A percentile compares a stretch with the other conserved stretches of the same genome.
These are phyloP conservation scores for Halteria grandinella DNA, from an alignment of 73 alveolate species.

Conservation along the genomic window DNA sequence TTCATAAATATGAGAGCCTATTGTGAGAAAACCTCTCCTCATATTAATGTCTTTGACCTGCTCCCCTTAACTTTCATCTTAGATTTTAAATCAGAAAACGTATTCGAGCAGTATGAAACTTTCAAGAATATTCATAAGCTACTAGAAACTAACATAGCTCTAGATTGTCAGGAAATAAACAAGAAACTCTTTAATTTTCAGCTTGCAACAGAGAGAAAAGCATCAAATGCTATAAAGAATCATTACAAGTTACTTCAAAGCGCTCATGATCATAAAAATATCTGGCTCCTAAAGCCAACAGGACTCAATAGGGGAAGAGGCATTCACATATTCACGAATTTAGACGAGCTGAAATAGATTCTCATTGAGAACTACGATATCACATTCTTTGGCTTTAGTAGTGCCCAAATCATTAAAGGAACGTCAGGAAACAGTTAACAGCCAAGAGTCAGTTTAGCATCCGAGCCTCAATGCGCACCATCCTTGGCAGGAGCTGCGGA, in stretches of 20 bases:
- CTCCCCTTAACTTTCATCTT: slow-evolving; percentile 48
- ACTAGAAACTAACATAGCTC: neutral
- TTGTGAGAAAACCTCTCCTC: slow-evolving; percentile 25
- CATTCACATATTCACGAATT: slow-evolving; percentile 79
- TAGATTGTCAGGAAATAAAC: neutral
- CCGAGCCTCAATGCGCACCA: too few species aligned
- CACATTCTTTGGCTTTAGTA: too few species aligned
- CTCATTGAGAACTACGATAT: too few species aligned
- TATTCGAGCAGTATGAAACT: slow-evolving; percentile 9
- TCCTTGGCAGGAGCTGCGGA: too few species aligned
- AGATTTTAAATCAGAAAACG: slow-evolving; percentile 19
- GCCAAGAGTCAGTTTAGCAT: too few species aligned
- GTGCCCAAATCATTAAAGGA: too few species aligned
- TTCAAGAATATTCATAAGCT: slow-evolving; percentile 10
- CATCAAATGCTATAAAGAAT: neutral
- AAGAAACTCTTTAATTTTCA: neutral
- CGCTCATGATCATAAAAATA: slow-evolving; percentile 67
- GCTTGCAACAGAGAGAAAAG: slow-evolving; percentile 30
- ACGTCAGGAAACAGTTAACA: too few species aligned
- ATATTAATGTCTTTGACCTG: slow-evolving; percentile 33
- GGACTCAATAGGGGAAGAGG: slow-evolving; percentile 93
- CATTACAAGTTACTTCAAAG: slow-evolving; percentile 15
- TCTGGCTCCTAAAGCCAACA: slow-evolving; percentile 92
- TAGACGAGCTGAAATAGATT: slow-evolving; percentile 56
- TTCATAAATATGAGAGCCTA: slow-evolving; percentile 43